Percentiles rank a stretch among this genome's conserved stretches.
Conservation (phyloP, 2,329 filamentous ascomycete genomes). For the Herpotrichia juniperi region DNA sequence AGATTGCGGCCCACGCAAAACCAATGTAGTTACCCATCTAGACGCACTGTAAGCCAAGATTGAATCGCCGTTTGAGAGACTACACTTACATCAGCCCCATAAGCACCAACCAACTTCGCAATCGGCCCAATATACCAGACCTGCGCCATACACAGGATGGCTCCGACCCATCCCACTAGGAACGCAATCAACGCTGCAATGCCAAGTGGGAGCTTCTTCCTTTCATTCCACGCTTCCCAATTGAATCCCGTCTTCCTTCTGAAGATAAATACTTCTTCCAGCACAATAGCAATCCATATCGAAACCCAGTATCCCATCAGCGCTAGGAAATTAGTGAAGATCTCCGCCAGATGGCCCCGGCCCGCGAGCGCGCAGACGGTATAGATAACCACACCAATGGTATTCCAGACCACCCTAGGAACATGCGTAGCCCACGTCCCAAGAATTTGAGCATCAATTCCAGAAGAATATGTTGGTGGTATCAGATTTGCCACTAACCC, state of each 20-base stretch:
- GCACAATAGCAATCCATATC: slow-evolving; percentile 67
- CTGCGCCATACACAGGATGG: slow-evolving; percentile 72
- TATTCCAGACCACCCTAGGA: slow-evolving; percentile 70
- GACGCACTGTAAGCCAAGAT: slow-evolving; percentile 3
- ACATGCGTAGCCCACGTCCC: slow-evolving; percentile 63
- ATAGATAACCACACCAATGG: slow-evolving; percentile 65
- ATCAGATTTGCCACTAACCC: slow-evolving; percentile 71
- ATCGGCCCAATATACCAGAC: slow-evolving; percentile 72
- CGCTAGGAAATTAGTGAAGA: slow-evolving; percentile 73
- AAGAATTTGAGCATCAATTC: slow-evolving; percentile 72
- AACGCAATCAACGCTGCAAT: slow-evolving; percentile 67
- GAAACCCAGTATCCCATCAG: slow-evolving; percentile 75
- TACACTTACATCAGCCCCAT: slow-evolving; percentile 61
- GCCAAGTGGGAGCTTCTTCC: slow-evolving; percentile 65
- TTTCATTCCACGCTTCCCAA: slow-evolving; percentile 67
- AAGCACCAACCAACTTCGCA: slow-evolving; percentile 61
- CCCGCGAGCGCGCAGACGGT: slow-evolving; percentile 70
- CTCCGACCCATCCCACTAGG: slow-evolving; percentile 68
- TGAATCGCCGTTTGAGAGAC: neutral
- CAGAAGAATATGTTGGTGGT: slow-evolving; percentile 63
- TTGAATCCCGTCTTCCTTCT: slow-evolving; percentile 59
- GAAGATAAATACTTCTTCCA: slow-evolving; percentile 69
- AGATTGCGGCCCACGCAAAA: slow-evolving; percentile 63
- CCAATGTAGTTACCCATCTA: slow-evolving; percentile 66
- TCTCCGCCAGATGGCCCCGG: slow-evolving; percentile 63